These are phyloP conservation scores for Annulohypoxylon truncatum DNA, from an alignment of 2,329 filamentous ascomycete genomes.

Conservation along the genomic window DNA sequence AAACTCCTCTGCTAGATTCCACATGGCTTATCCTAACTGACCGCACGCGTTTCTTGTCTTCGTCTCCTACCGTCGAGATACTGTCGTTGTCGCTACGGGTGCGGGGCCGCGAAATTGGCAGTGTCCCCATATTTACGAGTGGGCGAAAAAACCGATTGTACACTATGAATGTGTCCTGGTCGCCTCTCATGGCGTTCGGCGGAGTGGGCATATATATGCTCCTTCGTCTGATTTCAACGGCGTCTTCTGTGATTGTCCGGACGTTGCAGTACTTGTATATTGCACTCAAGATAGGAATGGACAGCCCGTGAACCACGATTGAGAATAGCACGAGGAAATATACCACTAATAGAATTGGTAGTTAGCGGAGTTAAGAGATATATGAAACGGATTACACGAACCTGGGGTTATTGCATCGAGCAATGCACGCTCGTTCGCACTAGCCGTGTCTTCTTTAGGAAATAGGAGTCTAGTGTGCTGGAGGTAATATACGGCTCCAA, in stretches of 20 bases:
- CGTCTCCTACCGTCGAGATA: constrained; percentile 20
- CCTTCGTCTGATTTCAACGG: constrained; percentile 54
- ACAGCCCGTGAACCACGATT: constrained; percentile 60
- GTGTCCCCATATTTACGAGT: constrained; percentile 24
- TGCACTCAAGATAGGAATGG: constrained; percentile 57
- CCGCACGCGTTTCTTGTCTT: constrained; percentile 20
- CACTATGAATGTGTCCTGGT: constrained; percentile 55
- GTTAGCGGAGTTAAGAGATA: not conserved
- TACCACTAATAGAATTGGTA: constrained; percentile 46
- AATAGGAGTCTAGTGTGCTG: constrained; percentile 59
- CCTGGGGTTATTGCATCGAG: constrained; percentile 53
- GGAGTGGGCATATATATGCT: constrained; percentile 54
- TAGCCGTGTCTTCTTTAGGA: constrained; percentile 42
- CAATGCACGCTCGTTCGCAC: constrained; percentile 46
- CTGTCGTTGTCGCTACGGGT: constrained; percentile 22
- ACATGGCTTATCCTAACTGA: constrained; percentile 9
- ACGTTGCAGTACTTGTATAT: constrained; percentile 56
- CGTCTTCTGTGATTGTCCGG: constrained; percentile 57
- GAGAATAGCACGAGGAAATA: constrained; percentile 58
- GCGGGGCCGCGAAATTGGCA: constrained; percentile 22
- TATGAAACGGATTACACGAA: constrained; percentile 16
- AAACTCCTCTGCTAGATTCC: not conserved
- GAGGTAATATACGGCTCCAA: constrained; percentile 81
- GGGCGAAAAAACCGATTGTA: constrained; percentile 62
- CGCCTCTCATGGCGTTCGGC: constrained; percentile 55